These are phyloP conservation scores for Trichoderma koningii DNA, from an alignment of 2,329 filamentous ascomycete species.

Conservation along the genomic window DNA sequence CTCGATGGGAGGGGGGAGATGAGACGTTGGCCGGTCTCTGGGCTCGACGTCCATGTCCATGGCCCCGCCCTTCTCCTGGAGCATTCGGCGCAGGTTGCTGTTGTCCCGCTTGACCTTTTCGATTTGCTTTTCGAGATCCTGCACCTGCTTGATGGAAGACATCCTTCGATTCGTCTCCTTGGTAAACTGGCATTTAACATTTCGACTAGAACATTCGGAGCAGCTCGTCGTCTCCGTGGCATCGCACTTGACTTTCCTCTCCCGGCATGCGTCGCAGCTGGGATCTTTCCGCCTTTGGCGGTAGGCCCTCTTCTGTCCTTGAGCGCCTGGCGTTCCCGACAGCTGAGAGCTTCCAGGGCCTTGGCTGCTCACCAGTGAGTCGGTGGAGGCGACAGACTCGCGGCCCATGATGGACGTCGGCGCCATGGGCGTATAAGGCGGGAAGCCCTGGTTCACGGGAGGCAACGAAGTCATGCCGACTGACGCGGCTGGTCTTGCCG, in stretches of 20 bases:
- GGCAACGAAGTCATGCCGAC: constrained; percentile 55
- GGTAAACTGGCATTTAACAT: constrained; percentile 97
- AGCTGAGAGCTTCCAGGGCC: constrained; percentile 43
- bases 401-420: constrained; percentile 55
- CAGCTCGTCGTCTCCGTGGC: constrained; percentile 95
- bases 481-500: constrained; percentile 54
- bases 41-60: constrained; percentile 53
- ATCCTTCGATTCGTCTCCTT: constrained; percentile 98
- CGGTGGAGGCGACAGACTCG: constrained; percentile 61
- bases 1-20: constrained; percentile 63
- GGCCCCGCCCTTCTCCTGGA: constrained; percentile 54
- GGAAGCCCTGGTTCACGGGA: constrained; percentile 52
- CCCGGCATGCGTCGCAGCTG: constrained; percentile 94
- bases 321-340: constrained; percentile 48
- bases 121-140: constrained; percentile 93
- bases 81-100: constrained; percentile 66
- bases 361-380: constrained; percentile 59
- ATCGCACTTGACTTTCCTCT: constrained; percentile 85
- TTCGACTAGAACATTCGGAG: constrained; percentile 94
- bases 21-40: constrained; percentile 53
- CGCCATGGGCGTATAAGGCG: constrained; percentile 56
- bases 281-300: constrained; percentile 93
- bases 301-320: constrained; percentile 89
- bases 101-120: constrained; percentile 80
- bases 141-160: constrained; percentile 99